Percentiles rank a stretch among this genome's conserved stretches.
phyloP scores from a whole-genome alignment of 2,329 filamentous ascomycete genomes.

The Madurella mycetomatis region DNA sequence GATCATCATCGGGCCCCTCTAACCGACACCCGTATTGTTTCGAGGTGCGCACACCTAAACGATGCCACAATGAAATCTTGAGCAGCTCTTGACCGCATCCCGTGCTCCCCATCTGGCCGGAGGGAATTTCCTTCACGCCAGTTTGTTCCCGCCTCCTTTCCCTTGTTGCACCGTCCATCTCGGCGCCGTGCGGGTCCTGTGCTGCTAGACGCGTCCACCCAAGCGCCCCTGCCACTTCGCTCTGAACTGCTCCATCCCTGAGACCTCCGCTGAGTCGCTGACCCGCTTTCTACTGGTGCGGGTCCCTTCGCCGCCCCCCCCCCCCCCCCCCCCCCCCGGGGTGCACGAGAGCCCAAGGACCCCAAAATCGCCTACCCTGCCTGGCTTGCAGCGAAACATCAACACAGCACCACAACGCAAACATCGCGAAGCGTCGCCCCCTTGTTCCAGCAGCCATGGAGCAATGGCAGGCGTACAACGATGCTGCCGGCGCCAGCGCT shows the following conservation, averaged over 20 bases:
- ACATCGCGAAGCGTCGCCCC: constrained; percentile 6
- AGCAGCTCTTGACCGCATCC: neutral
- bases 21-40: neutral
- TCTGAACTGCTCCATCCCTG: neutral
- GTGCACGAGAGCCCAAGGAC: constrained; percentile 6
- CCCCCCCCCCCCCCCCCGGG: too few species aligned
- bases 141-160: neutral
- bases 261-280: neutral
- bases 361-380: constrained; percentile 11
- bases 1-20: neutral
- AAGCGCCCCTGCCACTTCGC: neutral
- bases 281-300: neutral
- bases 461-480: constrained; percentile 65
- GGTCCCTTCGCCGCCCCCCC: constrained; percentile 4
- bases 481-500: constrained; percentile 53
- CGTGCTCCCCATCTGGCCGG: neutral
- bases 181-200: neutral
- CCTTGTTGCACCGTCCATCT: neutral
- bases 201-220: neutral
- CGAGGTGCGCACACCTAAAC: neutral
- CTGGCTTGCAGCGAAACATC: constrained; percentile 6
- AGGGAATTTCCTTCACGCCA: neutral
- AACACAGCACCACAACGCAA: constrained; percentile 4
- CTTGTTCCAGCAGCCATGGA: constrained; percentile 40
- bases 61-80: neutral